A percentile compares a stretch with the other conserved stretches of the same genome.
Conservation (phyloP, 148 eudicot genomes). For the Rhododendron simsii region DNA sequence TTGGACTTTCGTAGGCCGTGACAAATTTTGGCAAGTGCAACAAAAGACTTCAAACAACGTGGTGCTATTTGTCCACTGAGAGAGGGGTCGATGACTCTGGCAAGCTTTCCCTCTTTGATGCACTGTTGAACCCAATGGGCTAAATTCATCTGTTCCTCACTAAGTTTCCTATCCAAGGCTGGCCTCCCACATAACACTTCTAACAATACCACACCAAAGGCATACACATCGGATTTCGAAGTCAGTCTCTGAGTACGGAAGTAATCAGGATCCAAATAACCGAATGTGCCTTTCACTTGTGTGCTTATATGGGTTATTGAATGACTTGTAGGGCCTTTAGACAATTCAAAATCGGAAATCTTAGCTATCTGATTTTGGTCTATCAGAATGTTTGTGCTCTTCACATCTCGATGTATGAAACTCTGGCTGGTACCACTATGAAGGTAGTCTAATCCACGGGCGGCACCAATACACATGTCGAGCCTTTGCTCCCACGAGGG, state of each 20-base stretch:
- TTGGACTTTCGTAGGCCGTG: neutral
- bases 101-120: constrained; percentile 1
- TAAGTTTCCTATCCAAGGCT: neutral
- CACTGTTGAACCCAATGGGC: neutral
- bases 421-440: too few relatives aligned
- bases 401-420: too few relatives aligned
- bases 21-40: neutral
- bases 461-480: too few relatives aligned
- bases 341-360: neutral
- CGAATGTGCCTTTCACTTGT: neutral
- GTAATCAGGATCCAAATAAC: neutral
- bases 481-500: too few relatives aligned
- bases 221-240: neutral
- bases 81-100: neutral
- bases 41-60: neutral
- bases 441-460: too few relatives aligned
- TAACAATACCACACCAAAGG: constrained; percentile 8
- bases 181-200: constrained; percentile 12
- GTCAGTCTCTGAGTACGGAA: neutral
- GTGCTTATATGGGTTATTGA: neutral
- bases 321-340: neutral
- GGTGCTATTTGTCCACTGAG: neutral
- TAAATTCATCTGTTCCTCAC: neutral
- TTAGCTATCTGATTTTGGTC: constrained; percentile 12
- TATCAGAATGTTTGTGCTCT: too few relatives aligned